A percentile compares a stretch with the other conserved stretches of the same genome.
These are phyloP conservation scores for Penicillium sp. DNA, from an alignment of 2,329 filamentous ascomycete species.

Conservation along the genomic window DNA sequence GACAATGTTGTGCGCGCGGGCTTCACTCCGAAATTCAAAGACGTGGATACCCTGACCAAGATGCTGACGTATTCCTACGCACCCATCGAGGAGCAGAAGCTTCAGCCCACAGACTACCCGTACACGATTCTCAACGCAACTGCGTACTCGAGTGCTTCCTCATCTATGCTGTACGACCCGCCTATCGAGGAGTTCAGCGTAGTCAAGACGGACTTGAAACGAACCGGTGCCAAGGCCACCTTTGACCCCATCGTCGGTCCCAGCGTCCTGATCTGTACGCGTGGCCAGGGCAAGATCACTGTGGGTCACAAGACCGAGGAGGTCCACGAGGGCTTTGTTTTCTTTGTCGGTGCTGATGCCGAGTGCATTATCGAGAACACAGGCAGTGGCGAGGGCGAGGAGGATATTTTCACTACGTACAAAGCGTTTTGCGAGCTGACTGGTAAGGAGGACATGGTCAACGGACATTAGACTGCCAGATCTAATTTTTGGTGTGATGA, in stretches of 20 bases:
- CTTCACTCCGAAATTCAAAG: conserved; percentile 98
- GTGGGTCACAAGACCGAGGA: conserved; percentile 79
- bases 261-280: conserved; percentile 88
- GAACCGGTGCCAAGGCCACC: conserved; percentile 71
- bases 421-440: conserved; percentile 90
- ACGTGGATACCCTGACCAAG: conserved; percentile 79
- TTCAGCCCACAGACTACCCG: conserved; percentile 78
- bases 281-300: conserved; percentile 75
- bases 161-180: conserved; percentile 78
- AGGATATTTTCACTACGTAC: conserved; percentile 78
- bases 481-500: conserved; percentile 17
- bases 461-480: conserved; percentile 30
- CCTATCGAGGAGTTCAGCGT: conserved; percentile 97
- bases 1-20: conserved; percentile 98
- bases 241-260: conserved; percentile 86
- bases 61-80: conserved; percentile 97
- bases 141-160: conserved; percentile 74
- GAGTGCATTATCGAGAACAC: conserved; percentile 73
- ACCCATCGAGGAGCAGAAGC: conserved; percentile 92
- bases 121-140: conserved; percentile 78
- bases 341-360: conserved; percentile 83
- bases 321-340: conserved; percentile 70
- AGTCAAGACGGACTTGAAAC: conserved; percentile 71
- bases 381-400: conserved; percentile 51
- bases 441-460: conserved; percentile 42